phyloP scores from a whole-genome alignment of 768 basidiomycete species.

The Lentinula lateritia region DNA sequence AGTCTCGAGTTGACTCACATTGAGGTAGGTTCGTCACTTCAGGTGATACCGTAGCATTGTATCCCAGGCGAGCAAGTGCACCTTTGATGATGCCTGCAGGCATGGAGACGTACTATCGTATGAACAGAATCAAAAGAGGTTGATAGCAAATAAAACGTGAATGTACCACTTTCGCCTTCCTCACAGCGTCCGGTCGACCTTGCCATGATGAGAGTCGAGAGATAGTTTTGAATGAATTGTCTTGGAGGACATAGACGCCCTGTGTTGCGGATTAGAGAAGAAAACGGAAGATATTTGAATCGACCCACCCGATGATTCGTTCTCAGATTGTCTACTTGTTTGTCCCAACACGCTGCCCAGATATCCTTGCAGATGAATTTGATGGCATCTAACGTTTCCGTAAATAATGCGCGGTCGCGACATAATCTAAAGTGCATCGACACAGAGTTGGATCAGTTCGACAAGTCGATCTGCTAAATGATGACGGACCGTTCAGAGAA shows the following conservation, averaged over 20 bases:
- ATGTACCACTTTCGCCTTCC: slow-evolving; percentile 64
- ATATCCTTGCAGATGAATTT: slow-evolving; percentile 97
- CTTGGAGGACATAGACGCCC: slow-evolving; percentile 93
- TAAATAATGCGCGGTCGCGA: slow-evolving; percentile 66
- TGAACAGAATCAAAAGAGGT: not conserved
- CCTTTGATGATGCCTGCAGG: slow-evolving; percentile 83
- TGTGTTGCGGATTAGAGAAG: slow-evolving; percentile 19
- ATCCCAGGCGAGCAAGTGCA: slow-evolving; percentile 72
- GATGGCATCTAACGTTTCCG: slow-evolving; percentile 83
- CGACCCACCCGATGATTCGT: slow-evolving; percentile 84
- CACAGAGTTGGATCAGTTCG: not conserved
- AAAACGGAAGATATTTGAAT: not conserved
- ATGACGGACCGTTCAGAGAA: slow-evolving; percentile 72
- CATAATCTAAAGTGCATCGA: slow-evolving; percentile 49
- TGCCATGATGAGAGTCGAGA: slow-evolving; percentile 76
- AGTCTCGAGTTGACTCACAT: slow-evolving; percentile 41
- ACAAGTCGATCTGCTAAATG: not conserved
- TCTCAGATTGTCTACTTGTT: slow-evolving; percentile 91
- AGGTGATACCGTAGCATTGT: slow-evolving; percentile 66
- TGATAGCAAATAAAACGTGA: not conserved
- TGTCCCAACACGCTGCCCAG: slow-evolving; percentile 90
- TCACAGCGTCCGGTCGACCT: slow-evolving; percentile 68
- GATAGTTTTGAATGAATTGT: slow-evolving; percentile 85
- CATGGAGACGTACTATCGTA: slow-evolving; percentile 70
- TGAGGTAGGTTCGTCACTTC: slow-evolving; percentile 82